Evolutionary conservation across 2,329 filamentous ascomycete species (phyloP).

Genomic region (Huntiella moniliformis): DNA sequence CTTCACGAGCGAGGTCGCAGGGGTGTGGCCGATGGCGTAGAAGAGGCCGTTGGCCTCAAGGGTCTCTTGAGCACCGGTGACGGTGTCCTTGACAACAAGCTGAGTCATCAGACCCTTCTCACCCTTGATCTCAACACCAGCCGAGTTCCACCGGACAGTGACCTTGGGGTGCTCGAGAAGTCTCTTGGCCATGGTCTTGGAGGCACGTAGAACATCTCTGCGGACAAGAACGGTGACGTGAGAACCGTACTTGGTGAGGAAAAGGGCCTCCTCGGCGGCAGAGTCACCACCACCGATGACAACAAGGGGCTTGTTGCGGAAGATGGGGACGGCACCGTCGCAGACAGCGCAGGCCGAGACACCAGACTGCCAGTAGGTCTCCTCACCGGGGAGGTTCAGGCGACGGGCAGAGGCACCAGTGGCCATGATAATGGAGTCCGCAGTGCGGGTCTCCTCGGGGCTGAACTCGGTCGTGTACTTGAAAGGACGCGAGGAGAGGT

Average conservation of each 20-base stretch:
- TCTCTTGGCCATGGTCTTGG: slow-evolving; percentile 78
- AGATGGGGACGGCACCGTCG: slow-evolving; percentile 92
- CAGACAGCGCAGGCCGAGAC: slow-evolving; percentile 94
- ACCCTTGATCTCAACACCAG: slow-evolving; percentile 65
- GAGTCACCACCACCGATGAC: slow-evolving; percentile 96
- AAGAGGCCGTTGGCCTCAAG: slow-evolving; percentile 83
- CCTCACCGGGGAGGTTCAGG: slow-evolving; percentile 68
- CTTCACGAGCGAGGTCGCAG: slow-evolving; percentile 79
- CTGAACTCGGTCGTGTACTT: slow-evolving; percentile 84
- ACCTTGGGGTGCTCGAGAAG: slow-evolving; percentile 73
- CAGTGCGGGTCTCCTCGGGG: slow-evolving; percentile 67
- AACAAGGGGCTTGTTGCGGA: slow-evolving; percentile 84
- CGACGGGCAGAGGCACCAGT: slow-evolving; percentile 85
- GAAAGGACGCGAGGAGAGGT: slow-evolving; percentile 71
- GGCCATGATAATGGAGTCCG: slow-evolving; percentile 82
- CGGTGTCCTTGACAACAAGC: slow-evolving; percentile 62
- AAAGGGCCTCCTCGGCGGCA: slow-evolving; percentile 91
- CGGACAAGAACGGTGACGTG: slow-evolving; percentile 90
- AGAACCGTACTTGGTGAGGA: slow-evolving; percentile 91
- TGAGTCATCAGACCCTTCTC: slow-evolving; percentile 75
- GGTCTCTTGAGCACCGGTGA: slow-evolving; percentile 60
- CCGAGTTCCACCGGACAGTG: slow-evolving; percentile 70
- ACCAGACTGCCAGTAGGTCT: slow-evolving; percentile 93
- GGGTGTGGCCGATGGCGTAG: slow-evolving; percentile 94
- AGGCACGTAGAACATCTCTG: slow-evolving; percentile 68